Base-by-base conservation (phyloP, 768 basidiomycete species). In the Phylloporus sp. region DNA sequence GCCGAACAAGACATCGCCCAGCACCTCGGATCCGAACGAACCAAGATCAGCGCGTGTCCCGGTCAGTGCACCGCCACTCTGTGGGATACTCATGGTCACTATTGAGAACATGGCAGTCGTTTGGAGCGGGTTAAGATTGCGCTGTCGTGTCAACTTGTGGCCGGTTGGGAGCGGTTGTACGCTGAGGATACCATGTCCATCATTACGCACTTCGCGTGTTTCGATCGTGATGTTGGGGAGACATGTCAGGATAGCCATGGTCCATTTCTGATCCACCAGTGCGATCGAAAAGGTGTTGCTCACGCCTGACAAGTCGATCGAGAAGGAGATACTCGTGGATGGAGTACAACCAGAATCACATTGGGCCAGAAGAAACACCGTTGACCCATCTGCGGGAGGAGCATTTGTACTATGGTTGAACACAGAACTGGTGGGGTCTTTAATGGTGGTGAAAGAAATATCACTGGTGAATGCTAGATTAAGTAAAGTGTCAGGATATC, bases 121-220 rank as follows among this genome's bases (percentile, higher is more conserved):
- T 46, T 67, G 66, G 18, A 58, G n/a, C 2, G 49, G 38, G 22
- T 66, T 46, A 2, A 69, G 50, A 39, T 67, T 67, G 0, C 64
- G 59, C 44, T 67, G 65, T 5, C 28, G 52, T 1, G 34, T 51
- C 27, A 66, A 36, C 45, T 28, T 50, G 34, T 9, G 8, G 2
- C 58, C 54, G 15, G 45, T 11, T 2, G 49, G 52, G 12, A 26
- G 57, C 0, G 62, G 55, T 16, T 58, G 67, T 27, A 66, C 62
- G 11, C 7, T 45, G 3, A 69, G 10, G 3, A 50, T 1, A 3
- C 65, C 61, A 16, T 53, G 46, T 9, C 62, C 60, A 5, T 59
- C 40, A 26, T 47, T 64, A 13, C 62, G 48, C 15, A 67, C 57
- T 40, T 66, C 67, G 12, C 67, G 62, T 2, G 67, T 69, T 48